Evolutionary conservation across 257 asterid genomes (phyloP), one percentile per base, ranked within the genome.

Genomic region (Pogostemon cablin): DNA sequence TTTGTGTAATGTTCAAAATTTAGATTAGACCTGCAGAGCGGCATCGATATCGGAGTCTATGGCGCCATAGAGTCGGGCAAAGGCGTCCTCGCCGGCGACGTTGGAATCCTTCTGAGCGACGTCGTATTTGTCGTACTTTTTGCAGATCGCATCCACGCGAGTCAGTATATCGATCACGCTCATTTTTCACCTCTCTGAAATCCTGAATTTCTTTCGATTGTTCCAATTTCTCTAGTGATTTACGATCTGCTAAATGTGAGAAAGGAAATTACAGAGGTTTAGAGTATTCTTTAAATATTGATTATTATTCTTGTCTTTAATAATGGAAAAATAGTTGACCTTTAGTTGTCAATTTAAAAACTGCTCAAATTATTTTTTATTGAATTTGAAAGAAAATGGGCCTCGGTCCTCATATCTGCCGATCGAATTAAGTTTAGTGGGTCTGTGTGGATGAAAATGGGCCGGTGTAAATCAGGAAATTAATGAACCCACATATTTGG

Each of bases 51-150:
- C 99, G 8, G 88, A 80, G 66, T 95, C 93, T 4, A 95, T 81
- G 50, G 96, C 78, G 40, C 87, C 63, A 80, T 88, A 95, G 64
- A 95, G 97, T 64, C 97, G 93, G 74, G 90, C 96, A 67, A 95
- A 95, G 11, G 99, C 96, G 68, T 91, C 98, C 76, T 88, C 98
- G 77, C 99, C 99, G 81, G 98, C 34, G 83, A 91, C n/a, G 68
- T 88, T 86, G 81, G 95, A 65, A 50, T 87, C 95, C 76, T 95
- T 89, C 63, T 73, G 88, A 43, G 87, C 84, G 78, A 95, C 75
- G 71, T 95, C 98, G 85, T 95, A 91, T 56, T 84, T 95, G 82
- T 95, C 99, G 80, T 95, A 91, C 75, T 88, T 95, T 80, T 89
- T 85, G 83, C 98, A 95, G 89, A 95, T 95, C 89, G 97, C 43